A percentile compares a stretch with the other conserved stretches of the same genome.
phyloP scores from a whole-genome alignment of 2,329 filamentous ascomycete genomes.

The Acephala macrosclerotiorum region DNA sequence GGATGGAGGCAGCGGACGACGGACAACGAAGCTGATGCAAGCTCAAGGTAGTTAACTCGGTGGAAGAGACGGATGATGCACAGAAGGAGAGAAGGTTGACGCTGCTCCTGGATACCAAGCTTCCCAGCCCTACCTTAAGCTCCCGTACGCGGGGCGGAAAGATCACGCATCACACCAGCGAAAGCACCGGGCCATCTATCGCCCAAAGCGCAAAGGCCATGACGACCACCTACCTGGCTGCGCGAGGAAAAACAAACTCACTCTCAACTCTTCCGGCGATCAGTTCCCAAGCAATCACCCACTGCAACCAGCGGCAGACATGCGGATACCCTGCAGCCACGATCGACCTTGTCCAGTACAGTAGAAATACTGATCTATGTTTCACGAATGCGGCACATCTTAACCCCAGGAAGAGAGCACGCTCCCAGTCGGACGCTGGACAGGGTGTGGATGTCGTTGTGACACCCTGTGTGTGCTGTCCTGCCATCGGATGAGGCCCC shows the following conservation, averaged over 20 bases:
- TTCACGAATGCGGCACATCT: not conserved
- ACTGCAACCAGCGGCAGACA: not conserved
- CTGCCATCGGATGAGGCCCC: slow-evolving; percentile 13
- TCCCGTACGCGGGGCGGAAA: not conserved
- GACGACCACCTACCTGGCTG: not conserved
- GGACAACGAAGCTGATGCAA: no score
- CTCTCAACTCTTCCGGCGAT: not conserved
- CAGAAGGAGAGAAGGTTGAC: slow-evolving; percentile 4
- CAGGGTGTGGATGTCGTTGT: not conserved
- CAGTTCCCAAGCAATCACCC: slow-evolving; percentile 1
- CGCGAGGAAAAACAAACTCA: slow-evolving; percentile 2
- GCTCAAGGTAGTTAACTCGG: no score
- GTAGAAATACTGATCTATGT: not conserved
- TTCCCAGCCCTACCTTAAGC: not conserved
- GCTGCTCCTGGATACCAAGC: not conserved
- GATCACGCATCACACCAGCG: not conserved
- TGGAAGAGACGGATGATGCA: not conserved
- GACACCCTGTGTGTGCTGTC: not conserved
- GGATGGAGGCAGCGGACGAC: not conserved
- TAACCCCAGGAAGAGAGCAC: not conserved
- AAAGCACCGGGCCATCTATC: not conserved
- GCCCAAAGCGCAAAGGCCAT: not conserved
- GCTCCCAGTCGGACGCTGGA: not conserved
- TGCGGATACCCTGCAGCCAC: not conserved
- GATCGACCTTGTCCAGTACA: not conserved